A percentile compares a stretch with the other conserved stretches of the same genome.
These are phyloP conservation scores for Eimeria zaria DNA, from an alignment of 169 alveolate genomes.

Conservation along the genomic window DNA sequence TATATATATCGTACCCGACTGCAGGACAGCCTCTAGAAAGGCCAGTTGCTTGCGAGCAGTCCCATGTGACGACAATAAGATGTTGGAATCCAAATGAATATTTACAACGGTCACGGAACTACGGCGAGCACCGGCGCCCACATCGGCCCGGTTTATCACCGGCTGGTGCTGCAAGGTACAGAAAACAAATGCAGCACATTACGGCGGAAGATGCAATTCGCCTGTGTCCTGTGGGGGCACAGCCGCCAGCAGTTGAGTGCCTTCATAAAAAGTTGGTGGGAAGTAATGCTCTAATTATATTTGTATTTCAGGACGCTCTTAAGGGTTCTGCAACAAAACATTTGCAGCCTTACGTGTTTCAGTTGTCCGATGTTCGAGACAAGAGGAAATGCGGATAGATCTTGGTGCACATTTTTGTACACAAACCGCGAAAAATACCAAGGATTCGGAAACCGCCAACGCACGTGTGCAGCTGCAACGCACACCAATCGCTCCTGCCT, in stretches of 20 bases:
- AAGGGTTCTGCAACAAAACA: neutral
- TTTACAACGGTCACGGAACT: slow-evolving; percentile 20
- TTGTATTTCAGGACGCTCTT: neutral
- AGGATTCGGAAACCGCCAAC: slow-evolving; percentile 75
- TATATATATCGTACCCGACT: neutral
- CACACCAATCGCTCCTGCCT: neutral
- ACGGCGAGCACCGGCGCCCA: neutral
- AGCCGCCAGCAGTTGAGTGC: neutral
- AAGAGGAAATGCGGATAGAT: slow-evolving; percentile 33
- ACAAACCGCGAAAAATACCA: slow-evolving; percentile 78
- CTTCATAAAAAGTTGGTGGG: neutral
- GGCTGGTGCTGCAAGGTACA: neutral
- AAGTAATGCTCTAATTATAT: neutral
- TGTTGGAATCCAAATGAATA: slow-evolving; percentile 45
- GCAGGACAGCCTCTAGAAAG: slow-evolving; percentile 25
- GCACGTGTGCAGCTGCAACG: slow-evolving; percentile 52
- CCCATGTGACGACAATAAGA: neutral
- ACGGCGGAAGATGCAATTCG: neutral
- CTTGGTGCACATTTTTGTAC: slow-evolving; percentile 25
- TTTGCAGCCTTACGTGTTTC: slow-evolving; percentile 1
- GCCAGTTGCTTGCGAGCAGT: neutral
- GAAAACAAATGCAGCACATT: neutral
- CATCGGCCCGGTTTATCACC: neutral
- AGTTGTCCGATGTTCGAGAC: slow-evolving; percentile 17
- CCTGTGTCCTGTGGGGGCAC: neutral